Base-by-base conservation (phyloP, 2,329 filamentous ascomycete genomes). In the Ceratocystis cubensis region DNA sequence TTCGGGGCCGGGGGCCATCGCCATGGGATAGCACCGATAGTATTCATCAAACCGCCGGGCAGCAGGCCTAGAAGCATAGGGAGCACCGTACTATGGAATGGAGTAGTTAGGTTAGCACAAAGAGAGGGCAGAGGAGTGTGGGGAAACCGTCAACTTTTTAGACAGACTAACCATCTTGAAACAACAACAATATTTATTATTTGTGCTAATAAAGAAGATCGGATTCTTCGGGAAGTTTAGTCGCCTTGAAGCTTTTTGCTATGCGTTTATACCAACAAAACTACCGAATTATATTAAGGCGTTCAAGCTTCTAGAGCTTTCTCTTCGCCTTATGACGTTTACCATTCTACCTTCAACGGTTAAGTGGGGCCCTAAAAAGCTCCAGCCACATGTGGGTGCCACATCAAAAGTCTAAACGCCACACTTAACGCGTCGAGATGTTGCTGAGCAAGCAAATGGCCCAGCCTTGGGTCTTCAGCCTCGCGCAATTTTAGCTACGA, bases 21-120 rank as follows among this genome's bases (percentile, higher is more conserved):
- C 86, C 72, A 96, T 84, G 56, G 94, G 94, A 74, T 97, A 99
- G 80, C 92, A 96, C 73, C 94, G 88, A 78, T 96, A 97, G 79
- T 96, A 97, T 77, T 99, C 94, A 76, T 99, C 93, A 79, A 99
- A 99, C 69, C 92, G 89, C 72, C 91, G 88, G 65, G 80, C 72
- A 75, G 80, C 75, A 65, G 80, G 76, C 68, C 81, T 79, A 67
- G 77, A 76, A 30, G 74, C 73, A 30, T 76, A 75, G 50, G 71
- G 63, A 45, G 30, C 56, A 37, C 64, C 30, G 20, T 68, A 68
- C 66, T 68, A 46, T n/a, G 28, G 6, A 59, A 20, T 3, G 30
- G 20, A 22, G 20, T 8, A 57, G 22, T 3, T 28, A 48, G 25
- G 62, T 64, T 33, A 64, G 62, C 28, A 64, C n/a, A 41, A 30